A percentile compares a stretch with the other conserved stretches of the same genome.
phyloP scores from a whole-genome alignment of 495 filamentous ascomycete species.

The Copromyces sp. region DNA sequence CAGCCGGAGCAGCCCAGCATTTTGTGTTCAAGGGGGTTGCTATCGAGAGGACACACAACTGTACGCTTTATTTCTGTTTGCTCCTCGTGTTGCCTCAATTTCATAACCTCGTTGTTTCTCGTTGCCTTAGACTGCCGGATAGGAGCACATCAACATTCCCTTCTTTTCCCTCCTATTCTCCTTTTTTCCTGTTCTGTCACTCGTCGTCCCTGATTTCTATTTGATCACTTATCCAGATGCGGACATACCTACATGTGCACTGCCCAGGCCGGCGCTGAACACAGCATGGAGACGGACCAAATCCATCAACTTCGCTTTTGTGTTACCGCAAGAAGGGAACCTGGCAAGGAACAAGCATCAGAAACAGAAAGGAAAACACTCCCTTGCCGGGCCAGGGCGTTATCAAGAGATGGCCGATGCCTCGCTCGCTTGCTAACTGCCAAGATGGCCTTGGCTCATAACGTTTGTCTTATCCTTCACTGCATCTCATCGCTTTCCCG shows the following conservation, averaged over 20 bases:
- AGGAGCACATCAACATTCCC: neutral
- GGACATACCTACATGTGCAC: neutral
- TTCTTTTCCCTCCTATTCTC: neutral
- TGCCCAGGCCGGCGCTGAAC: neutral
- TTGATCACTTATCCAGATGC: neutral
- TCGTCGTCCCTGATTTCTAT: neutral
- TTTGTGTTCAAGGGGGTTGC: neutral
- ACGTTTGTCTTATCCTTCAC: neutral
- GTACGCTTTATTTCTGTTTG: neutral
- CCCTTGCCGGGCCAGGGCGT: neutral
- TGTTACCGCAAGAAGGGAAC: neutral
- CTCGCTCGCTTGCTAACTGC: neutral
- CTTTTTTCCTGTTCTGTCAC: neutral
- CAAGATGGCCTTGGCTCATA: neutral
- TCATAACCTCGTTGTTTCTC: neutral
- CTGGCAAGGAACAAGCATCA: neutral
- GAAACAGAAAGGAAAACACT: neutral
- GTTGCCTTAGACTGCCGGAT: neutral
- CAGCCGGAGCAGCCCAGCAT: neutral
- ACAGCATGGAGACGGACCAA: neutral
- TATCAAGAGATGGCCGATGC: neutral
- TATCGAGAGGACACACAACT: neutral
- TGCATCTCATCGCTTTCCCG: neutral
- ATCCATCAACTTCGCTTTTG: neutral
- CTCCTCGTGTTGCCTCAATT: neutral